These are phyloP conservation scores for Scedosporium boydii DNA, from an alignment of 2,329 filamentous ascomycete species.

Conservation along the genomic window DNA sequence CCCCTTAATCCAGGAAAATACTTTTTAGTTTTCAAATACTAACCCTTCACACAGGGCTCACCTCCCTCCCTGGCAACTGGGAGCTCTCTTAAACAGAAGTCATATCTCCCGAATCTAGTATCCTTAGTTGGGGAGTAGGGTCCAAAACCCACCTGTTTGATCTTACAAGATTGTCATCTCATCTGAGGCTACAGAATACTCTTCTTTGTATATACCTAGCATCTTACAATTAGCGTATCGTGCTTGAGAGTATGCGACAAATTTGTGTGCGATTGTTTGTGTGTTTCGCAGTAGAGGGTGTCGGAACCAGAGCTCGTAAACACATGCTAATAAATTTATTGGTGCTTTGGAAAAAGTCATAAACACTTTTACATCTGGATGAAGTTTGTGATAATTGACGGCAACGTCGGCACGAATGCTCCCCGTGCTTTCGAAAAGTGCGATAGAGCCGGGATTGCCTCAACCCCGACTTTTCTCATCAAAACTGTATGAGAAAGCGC, in stretches of 20 bases:
- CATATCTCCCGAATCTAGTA: neutral
- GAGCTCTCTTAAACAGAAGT: neutral
- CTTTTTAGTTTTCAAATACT: neutral
- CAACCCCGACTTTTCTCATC: no score
- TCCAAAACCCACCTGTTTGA: neutral
- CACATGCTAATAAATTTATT: no score
- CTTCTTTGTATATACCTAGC: slow-evolving; percentile 2
- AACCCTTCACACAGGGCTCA: neutral
- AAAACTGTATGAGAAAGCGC: no score
- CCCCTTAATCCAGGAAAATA: neutral
- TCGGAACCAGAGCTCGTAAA: no score
- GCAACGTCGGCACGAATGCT: no score
- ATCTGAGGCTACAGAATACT: neutral
- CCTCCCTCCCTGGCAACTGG: slow-evolving; percentile 2
- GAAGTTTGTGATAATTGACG: no score
- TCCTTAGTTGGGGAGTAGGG: neutral
- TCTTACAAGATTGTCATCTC: neutral
- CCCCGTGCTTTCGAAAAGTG: no score
- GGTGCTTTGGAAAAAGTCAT: no score
- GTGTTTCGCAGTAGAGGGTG: no score
- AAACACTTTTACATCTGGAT: no score
- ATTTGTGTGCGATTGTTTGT: neutral
- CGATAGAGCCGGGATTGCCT: no score
- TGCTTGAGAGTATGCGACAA: neutral
- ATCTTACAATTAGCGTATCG: neutral